phyloP scores from a whole-genome alignment of 768 basidiomycete genomes.

The Lactifluus echinatus region DNA sequence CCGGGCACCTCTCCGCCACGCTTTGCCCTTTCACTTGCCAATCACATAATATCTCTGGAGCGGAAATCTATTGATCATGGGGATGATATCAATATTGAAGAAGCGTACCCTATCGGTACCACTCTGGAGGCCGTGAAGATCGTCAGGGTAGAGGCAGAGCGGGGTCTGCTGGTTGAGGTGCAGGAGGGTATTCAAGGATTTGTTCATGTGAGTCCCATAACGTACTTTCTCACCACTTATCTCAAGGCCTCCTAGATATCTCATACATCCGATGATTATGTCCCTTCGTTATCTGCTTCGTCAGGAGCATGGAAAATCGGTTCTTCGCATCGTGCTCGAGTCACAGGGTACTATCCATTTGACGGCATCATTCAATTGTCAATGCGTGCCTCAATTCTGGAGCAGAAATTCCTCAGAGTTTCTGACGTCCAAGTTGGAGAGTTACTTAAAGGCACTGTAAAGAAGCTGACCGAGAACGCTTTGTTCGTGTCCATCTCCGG shows the following conservation, averaged over 20 bases:
- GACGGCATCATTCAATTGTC: slow-evolving; percentile 89
- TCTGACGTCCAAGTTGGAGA: slow-evolving; percentile 80
- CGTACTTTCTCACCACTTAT: slow-evolving; percentile 1
- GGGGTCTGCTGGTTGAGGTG: slow-evolving; percentile 69
- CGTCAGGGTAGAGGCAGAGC: slow-evolving; percentile 64
- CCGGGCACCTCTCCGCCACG: slow-evolving; percentile 59
- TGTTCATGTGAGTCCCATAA: slow-evolving; percentile 61
- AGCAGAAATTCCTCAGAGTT: slow-evolving; percentile 80
- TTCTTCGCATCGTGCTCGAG: slow-evolving; percentile 75
- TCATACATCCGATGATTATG: slow-evolving; percentile 83
- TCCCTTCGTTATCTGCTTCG: slow-evolving; percentile 61
- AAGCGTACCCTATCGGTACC: slow-evolving; percentile 66
- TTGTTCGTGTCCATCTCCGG: slow-evolving; percentile 84
- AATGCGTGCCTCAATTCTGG: slow-evolving; percentile 70
- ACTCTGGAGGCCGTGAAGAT: slow-evolving; percentile 68
- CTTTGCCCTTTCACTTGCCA: slow-evolving; percentile 71
- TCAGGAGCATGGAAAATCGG: slow-evolving; percentile 76
- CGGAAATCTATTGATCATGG: slow-evolving; percentile 29
- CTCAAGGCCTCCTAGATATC: slow-evolving; percentile 58
- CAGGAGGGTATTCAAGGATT: slow-evolving; percentile 64
- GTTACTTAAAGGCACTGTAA: slow-evolving; percentile 79
- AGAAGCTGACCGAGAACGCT: slow-evolving; percentile 68
- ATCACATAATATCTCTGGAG: slow-evolving; percentile 57
- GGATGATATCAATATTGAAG: slow-evolving; percentile 32
- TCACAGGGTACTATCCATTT: slow-evolving; percentile 74